phyloP scores from a whole-genome alignment of 345 rosid species.

The Eutrema japonicum region DNA sequence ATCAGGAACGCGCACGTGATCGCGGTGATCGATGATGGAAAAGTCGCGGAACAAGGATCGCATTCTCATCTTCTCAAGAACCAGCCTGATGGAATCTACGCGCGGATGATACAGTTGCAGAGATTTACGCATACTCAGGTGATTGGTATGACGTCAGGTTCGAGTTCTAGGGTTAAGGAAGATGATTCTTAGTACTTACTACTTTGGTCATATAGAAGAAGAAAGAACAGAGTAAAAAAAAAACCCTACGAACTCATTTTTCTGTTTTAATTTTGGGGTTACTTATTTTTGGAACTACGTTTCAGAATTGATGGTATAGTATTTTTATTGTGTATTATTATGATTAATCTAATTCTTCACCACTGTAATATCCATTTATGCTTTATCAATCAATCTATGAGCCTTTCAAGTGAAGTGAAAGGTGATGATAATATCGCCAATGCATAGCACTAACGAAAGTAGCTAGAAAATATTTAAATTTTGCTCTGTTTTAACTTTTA shows the following conservation, averaged over 20 bases:
- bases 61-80: slow-evolving; percentile 85
- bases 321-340: slow-evolving; percentile 47
- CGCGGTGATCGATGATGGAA: slow-evolving; percentile 91
- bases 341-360: slow-evolving; percentile 44
- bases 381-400: slow-evolving; percentile 35
- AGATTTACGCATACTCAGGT: slow-evolving; percentile 88
- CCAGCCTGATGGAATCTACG: slow-evolving; percentile 81
- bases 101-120: slow-evolving; percentile 94
- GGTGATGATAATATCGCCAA: slow-evolving; percentile 1
- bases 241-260: slow-evolving; percentile 34
- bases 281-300: slow-evolving; percentile 47
- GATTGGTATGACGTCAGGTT: slow-evolving; percentile 82
- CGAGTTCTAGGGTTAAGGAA: slow-evolving; percentile 74
- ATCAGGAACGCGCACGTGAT: slow-evolving; percentile 87
- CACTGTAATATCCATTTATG: slow-evolving; percentile 27
- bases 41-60: slow-evolving; percentile 93
- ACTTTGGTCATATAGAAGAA: slow-evolving; percentile 42
- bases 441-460: background rate
- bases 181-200: slow-evolving; percentile 53
- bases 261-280: slow-evolving; percentile 37
- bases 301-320: slow-evolving; percentile 55
- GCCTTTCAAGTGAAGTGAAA: slow-evolving; percentile 33
- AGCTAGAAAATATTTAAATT: background rate
- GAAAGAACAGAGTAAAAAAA: slow-evolving; percentile 27
- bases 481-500: background rate